Percentiles rank a stretch among this genome's conserved stretches.
phyloP scores from a whole-genome alignment of 192 early-diverging fungal genomes.

The Backusella tuberculispora region DNA sequence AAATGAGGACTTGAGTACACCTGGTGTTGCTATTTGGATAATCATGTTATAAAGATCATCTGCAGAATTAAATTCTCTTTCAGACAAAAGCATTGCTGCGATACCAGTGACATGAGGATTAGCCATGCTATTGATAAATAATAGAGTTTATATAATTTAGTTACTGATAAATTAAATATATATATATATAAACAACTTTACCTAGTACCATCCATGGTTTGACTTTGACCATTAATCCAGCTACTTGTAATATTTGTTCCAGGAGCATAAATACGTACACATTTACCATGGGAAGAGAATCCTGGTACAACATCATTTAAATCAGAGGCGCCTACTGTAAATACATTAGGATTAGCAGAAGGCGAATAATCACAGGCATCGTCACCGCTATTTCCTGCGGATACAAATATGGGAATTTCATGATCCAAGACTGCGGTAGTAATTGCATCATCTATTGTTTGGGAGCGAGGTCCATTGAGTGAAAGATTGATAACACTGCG shows the following conservation, averaged over 20 bases:
- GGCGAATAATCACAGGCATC: constrained; percentile 65
- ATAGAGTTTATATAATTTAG: too few species aligned
- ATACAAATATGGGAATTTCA: constrained; percentile 56
- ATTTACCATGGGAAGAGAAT: constrained; percentile 58
- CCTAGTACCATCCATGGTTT: constrained; percentile 53
- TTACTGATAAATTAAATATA: background rate
- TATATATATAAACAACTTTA: constrained; percentile 12
- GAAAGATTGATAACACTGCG: constrained; percentile 62
- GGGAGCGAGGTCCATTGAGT: constrained; percentile 57
- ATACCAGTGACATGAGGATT: constrained; percentile 53
- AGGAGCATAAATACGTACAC: constrained; percentile 67
- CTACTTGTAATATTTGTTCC: constrained; percentile 55
- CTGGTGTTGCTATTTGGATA: constrained; percentile 14
- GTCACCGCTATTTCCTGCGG: constrained; percentile 60
- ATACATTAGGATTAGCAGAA: constrained; percentile 44
- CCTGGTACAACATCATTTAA: constrained; percentile 44
- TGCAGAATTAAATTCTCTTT: constrained; percentile 25
- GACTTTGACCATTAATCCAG: constrained; percentile 34
- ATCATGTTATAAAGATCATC: constrained; percentile 41
- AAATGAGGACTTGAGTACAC: background rate
- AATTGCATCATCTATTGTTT: constrained; percentile 48
- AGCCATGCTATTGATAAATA: constrained; percentile 44
- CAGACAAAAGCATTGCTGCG: constrained; percentile 47
- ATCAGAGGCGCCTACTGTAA: constrained; percentile 54
- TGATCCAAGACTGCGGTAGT: constrained; percentile 27